Percentiles rank a stretch among this genome's conserved stretches.
Evolutionary conservation across 2,329 filamentous ascomycete genomes (phyloP).

Genomic region (Colletotrichum sp.): DNA sequence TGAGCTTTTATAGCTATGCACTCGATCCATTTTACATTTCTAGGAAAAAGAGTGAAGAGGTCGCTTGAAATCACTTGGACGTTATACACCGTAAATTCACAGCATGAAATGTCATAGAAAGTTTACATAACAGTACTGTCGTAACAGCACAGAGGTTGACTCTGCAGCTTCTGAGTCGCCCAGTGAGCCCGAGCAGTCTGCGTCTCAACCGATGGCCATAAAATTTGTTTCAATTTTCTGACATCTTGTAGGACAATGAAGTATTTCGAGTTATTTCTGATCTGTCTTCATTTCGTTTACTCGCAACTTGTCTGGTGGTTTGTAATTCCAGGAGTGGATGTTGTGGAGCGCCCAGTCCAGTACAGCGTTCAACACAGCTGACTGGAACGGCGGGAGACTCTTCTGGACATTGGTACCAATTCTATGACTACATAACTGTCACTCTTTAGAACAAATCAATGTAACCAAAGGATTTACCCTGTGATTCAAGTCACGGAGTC

Average conservation of each 20-base stretch:
- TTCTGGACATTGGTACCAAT: background rate
- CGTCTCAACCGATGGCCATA: constrained; percentile 24
- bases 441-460: background rate
- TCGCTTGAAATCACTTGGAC: too few relatives aligned
- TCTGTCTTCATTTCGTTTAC: too few relatives aligned
- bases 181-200: constrained; percentile 45
- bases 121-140: too few relatives aligned
- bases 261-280: background rate
- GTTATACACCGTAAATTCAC: too few relatives aligned
- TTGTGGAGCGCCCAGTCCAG: background rate
- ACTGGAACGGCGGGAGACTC: background rate
- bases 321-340: background rate
- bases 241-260: background rate
- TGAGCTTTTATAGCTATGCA: too few relatives aligned
- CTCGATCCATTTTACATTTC: too few relatives aligned
- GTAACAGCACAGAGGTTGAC: too few relatives aligned
- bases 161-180: constrained; percentile 37
- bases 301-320: background rate
- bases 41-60: too few relatives aligned
- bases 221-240: rapidly evolving
- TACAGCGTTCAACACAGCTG: background rate
- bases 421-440: rapidly evolving
- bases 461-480: rapidly evolving
- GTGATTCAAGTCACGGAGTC: background rate
- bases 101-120: too few relatives aligned